Conservation (phyloP, 2,329 filamentous ascomycete genomes). For the Massarina eburnea region DNA sequence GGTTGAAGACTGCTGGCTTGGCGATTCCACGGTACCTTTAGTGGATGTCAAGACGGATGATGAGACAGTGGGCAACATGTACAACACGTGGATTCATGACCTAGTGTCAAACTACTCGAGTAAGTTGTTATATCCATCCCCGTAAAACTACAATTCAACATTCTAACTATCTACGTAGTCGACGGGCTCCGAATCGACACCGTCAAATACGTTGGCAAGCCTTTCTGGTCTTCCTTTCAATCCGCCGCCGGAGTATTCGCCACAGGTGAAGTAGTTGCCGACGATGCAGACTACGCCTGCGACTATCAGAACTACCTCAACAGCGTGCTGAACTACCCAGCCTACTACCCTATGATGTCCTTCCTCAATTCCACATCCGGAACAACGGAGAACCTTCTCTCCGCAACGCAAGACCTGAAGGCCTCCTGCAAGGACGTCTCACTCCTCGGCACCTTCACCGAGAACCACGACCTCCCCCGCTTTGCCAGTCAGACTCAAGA, state of each 20-base stretch:
- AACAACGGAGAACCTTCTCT: conserved; percentile 43
- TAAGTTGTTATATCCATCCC: conserved; percentile 14
- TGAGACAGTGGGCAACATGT: conserved; percentile 9
- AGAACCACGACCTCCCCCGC: conserved; percentile 47
- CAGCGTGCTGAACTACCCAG: conserved; percentile 42
- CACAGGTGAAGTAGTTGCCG: conserved; percentile 42
- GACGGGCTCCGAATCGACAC: conserved; percentile 46
- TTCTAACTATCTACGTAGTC: conserved; percentile 19
- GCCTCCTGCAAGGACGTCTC: conserved; percentile 41
- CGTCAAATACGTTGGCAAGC: conserved; percentile 40
- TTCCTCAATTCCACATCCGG: conserved; percentile 41
- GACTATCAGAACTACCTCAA: conserved; percentile 35
- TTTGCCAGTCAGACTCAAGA: conserved; percentile 43
- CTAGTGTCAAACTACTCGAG: conserved; percentile 39
- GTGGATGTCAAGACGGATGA: conserved; percentile 52
- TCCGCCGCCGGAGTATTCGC: conserved; percentile 39
- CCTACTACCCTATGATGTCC: conserved; percentile 41
- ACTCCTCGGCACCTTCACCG: conserved; percentile 41
- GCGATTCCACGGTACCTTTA: conserved; percentile 44
- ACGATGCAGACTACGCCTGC: conserved; percentile 36
- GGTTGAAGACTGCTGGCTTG: conserved; percentile 54
- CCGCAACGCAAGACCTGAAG: conserved; percentile 32
- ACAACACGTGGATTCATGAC: conserved; percentile 18
- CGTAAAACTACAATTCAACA: neutral
- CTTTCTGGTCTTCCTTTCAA: conserved; percentile 41